Evolutionary conservation across 176 grass and related monocot species (phyloP).

Genomic region (Eleusine coracana): DNA sequence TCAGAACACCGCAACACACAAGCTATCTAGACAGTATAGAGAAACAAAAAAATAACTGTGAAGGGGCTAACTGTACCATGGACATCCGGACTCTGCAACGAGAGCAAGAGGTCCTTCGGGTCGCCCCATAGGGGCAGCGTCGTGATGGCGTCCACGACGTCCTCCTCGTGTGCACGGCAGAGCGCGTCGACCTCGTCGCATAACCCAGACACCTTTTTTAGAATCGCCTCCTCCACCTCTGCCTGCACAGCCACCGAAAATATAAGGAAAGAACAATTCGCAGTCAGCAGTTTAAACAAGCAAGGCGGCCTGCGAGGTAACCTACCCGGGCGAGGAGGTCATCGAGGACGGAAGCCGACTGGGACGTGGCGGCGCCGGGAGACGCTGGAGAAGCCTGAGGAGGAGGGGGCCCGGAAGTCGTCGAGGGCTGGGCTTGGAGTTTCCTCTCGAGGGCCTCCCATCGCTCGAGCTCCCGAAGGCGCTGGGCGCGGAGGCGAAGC

Average conservation of each 20-base stretch:
- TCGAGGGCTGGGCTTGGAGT: neutral
- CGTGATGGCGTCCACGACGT: conserved; percentile 24
- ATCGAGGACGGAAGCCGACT: conserved; percentile 30
- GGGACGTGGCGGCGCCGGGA: neutral
- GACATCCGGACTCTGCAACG: neutral
- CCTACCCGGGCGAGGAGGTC: conserved; percentile 35
- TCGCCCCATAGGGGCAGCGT: conserved; percentile 51
- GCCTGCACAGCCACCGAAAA: conserved; percentile 35
- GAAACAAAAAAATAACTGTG: neutral
- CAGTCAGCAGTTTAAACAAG: neutral
- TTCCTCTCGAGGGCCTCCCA: conserved; percentile 58
- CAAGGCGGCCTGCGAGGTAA: neutral
- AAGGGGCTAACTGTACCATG: conserved; percentile 40
- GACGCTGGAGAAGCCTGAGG: neutral
- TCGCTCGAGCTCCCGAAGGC: conserved; percentile 45
- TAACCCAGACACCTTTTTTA: neutral
- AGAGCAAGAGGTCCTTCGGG: conserved; percentile 41
- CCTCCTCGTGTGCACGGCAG: conserved; percentile 32
- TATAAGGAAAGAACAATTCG: neutral
- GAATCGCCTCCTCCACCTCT: neutral
- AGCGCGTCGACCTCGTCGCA: conserved; percentile 31
- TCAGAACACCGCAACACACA: neutral
- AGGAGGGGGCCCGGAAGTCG: neutral
- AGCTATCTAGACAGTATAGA: conserved; percentile 27
- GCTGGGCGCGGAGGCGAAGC: conserved; percentile 52